Percentiles rank a stretch among this genome's conserved stretches.
Evolutionary conservation across 2,329 filamentous ascomycete species (phyloP).

Genomic region (Sodiomyces alkalinus): DNA sequence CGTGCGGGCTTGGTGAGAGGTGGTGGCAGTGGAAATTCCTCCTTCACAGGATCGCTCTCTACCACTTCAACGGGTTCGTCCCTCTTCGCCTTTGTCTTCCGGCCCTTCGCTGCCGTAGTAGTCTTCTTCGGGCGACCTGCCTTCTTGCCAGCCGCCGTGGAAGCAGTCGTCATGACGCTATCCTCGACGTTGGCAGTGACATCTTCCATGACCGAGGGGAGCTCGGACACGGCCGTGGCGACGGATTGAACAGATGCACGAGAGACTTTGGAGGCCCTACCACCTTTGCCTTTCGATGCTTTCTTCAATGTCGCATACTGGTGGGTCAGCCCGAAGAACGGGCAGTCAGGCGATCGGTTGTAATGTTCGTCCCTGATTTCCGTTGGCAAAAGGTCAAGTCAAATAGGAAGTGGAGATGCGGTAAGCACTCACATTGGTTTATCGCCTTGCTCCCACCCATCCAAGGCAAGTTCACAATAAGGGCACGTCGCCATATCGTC

Average conservation of each 20-base stretch:
- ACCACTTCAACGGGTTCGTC: slow-evolving; percentile 34
- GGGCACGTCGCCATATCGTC: slow-evolving; percentile 84
- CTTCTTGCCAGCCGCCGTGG: slow-evolving; percentile 38
- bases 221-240: slow-evolving; percentile 33
- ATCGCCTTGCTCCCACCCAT: slow-evolving; percentile 89
- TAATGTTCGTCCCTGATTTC: slow-evolving; percentile 82
- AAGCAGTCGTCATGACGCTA: slow-evolving; percentile 43
- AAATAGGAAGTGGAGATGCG: no score
- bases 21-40: slow-evolving; percentile 18
- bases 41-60: slow-evolving; percentile 8
- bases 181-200: slow-evolving; percentile 36
- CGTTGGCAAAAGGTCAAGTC: no score
- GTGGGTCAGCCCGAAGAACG: slow-evolving; percentile 61
- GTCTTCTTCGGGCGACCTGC: slow-evolving; percentile 39
- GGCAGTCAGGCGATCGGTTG: slow-evolving; percentile 61
- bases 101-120: slow-evolving; percentile 29
- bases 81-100: slow-evolving; percentile 38
- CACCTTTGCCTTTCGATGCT: slow-evolving; percentile 35
- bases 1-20: slow-evolving; percentile 25
- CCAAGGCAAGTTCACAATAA: slow-evolving; percentile 78
- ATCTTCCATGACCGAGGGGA: slow-evolving; percentile 27
- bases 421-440: slow-evolving; percentile 56
- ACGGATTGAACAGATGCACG: slow-evolving; percentile 46
- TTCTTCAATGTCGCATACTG: slow-evolving; percentile 42
- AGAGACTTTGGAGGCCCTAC: slow-evolving; percentile 51